Base-by-base conservation (phyloP, 805 yeast species). In the Hanseniaspora guilliermondii region DNA sequence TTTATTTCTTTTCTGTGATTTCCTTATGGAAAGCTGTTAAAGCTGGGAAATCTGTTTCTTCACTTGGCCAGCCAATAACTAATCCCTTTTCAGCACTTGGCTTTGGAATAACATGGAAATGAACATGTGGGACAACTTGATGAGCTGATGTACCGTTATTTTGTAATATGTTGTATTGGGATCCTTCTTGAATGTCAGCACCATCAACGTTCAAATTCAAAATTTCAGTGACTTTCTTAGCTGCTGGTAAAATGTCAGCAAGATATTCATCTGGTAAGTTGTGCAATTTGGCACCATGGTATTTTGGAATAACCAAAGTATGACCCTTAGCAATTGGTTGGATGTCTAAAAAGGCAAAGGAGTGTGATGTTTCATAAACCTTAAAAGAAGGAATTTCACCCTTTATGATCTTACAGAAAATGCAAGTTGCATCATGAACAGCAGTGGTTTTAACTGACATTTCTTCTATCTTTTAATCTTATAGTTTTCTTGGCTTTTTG, bases 71-170 rank as follows among this genome's bases (percentile, higher is more conserved):
- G 27, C 93, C 96, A 33, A 91, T 87, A 36, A 75, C 76, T 59
- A 91, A 75, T 1, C 98, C 98, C 19, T 89, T 73, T 40, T 76
- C 75, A 1, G 68, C 72, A 62, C 81, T 82, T 56, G 76, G 76
- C 76, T 91, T 91, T 49, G 98, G 98, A 65, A 91, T 91, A 68
- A 91, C 79, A 68, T 91, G 98, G 77, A 93, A 85, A 68, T 91
- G 98, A 56, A 93, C 97, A 67, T 91, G 98, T 61, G 85, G 93
- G 56, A 93, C 97, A 55, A 77, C 83, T 72, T 91, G 98, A 66
- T 93, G 97, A 12, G 97, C 98, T 64, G 89, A 82, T 65, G 86
- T 72, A 49, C 97, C 97, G 62, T 91, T 93, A 75, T 91, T 93
- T 69, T 89, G 97, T 60, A 91, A 73, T 21, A 91, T 67, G 65